phyloP scores from a whole-genome alignment of 2,329 filamentous ascomycete species.

The Aspergillus luchuensis region DNA sequence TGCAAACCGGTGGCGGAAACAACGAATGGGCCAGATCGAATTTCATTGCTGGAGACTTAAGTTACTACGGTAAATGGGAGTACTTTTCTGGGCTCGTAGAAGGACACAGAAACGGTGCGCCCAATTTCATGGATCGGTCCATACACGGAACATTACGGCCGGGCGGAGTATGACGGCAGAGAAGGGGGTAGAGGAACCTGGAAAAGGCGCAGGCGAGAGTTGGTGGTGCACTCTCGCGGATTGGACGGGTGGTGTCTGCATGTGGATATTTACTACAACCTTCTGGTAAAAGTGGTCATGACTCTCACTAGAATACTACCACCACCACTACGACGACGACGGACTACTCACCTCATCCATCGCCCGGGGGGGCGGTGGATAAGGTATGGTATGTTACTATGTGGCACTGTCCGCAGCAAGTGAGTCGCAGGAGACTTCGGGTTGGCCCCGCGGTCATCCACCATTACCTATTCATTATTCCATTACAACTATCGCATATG shows the following conservation, averaged over 20 bases:
- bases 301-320: neutral
- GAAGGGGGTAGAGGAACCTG: constrained; percentile 8
- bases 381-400: constrained; percentile 4
- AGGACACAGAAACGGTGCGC: constrained; percentile 5
- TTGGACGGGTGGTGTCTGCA: neutral
- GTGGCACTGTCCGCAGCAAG: neutral
- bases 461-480: neutral
- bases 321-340: too few relatives aligned
- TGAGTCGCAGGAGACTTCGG: neutral
- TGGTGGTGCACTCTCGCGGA: constrained; percentile 6
- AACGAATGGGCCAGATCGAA: constrained; percentile 3
- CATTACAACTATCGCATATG: neutral
- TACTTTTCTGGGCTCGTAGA: constrained; percentile 3
- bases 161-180: constrained; percentile 11
- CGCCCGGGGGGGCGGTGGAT: neutral
- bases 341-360: neutral
- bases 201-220: constrained; percentile 3
- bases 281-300: constrained; percentile 6
- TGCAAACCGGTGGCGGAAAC: neutral
- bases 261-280: constrained; percentile 10
- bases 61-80: neutral
- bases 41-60: neutral
- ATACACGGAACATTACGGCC: constrained; percentile 22
- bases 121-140: constrained; percentile 23
- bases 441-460: constrained; percentile 6